These are phyloP conservation scores for Podospora pseudopauciseta DNA, from an alignment of 495 filamentous ascomycete genomes.

Conservation along the genomic window DNA sequence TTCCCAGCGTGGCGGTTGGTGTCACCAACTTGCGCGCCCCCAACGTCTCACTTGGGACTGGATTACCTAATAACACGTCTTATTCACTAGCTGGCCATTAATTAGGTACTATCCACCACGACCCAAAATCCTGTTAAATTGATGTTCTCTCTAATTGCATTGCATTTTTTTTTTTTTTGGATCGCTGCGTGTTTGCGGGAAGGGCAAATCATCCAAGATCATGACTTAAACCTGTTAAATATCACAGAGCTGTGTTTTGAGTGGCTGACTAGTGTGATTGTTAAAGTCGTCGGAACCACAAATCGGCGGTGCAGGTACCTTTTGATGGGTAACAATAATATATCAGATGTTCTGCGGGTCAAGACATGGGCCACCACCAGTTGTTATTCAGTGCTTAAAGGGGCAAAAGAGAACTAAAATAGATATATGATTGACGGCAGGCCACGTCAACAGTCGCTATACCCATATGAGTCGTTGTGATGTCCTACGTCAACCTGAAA, in stretches of 20 bases:
- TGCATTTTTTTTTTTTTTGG: not conserved
- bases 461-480: not conserved
- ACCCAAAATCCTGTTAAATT: not conserved
- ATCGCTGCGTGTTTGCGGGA: not conserved
- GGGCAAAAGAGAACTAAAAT: slow-evolving; percentile 14
- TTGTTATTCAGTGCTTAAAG: not conserved
- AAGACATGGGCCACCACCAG: not conserved
- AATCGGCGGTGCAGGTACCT: not conserved
- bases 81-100: not conserved
- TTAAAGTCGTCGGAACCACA: not conserved
- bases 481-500: slow-evolving; percentile 13
- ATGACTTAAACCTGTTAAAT: not conserved
- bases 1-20: not conserved
- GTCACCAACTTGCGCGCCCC: not conserved
- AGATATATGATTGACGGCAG: slow-evolving; percentile 10
- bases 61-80: not conserved
- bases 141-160: not conserved
- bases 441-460: not conserved
- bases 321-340: not conserved
- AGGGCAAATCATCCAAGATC: not conserved
- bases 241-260: not conserved
- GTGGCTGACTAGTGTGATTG: not conserved
- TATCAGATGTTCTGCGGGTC: not conserved
- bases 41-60: not conserved
- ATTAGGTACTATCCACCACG: not conserved